Percentiles rank a stretch among this genome's conserved stretches.
Evolutionary conservation across 306 rosid species (phyloP).

Genomic region (Acacia confusa): DNA sequence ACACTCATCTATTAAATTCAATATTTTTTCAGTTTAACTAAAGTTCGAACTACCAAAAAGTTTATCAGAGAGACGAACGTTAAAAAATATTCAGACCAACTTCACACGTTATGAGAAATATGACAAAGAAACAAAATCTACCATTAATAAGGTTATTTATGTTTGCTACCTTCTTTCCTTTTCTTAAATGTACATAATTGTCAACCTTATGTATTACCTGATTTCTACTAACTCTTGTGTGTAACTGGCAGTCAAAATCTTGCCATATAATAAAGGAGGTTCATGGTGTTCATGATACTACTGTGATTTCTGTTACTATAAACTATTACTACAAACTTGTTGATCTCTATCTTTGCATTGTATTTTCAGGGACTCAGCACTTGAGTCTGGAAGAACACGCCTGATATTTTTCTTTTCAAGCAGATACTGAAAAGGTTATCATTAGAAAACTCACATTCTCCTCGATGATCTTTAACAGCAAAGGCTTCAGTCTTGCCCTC

Average conservation of each 20-base stretch:
- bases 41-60: neutral
- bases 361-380: neutral
- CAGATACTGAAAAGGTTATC: neutral
- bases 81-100: neutral
- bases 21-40: neutral
- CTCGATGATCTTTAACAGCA: constrained; percentile 88
- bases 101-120: neutral
- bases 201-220: neutral
- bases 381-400: neutral
- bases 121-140: constrained; percentile 15
- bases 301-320: neutral
- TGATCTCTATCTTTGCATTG: neutral
- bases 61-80: neutral
- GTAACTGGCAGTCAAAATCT: neutral
- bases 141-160: neutral
- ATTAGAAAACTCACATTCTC: constrained; percentile 72
- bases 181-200: neutral
- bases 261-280: neutral
- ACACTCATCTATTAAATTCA: neutral
- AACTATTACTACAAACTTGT: neutral
- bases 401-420: neutral
- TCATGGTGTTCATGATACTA: neutral
- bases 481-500: constrained; percentile 90
- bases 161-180: neutral
- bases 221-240: neutral